Evolutionary conservation across 2,329 filamentous ascomycete genomes (phyloP), one percentile per base, ranked within the genome.

Genomic region (Phaeomoniella chlamydospora): DNA sequence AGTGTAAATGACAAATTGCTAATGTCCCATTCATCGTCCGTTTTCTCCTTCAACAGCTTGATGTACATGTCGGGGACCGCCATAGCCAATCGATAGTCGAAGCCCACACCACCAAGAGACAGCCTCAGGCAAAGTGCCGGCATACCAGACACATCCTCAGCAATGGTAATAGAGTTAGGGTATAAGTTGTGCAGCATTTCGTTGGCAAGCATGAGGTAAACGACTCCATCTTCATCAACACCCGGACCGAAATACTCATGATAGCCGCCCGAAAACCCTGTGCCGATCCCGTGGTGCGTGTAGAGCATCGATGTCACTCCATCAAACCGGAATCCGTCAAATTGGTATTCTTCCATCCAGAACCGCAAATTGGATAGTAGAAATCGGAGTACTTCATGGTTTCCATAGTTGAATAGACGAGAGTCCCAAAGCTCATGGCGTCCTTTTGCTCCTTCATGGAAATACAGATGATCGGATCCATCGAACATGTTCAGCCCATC

Each of bases 271-370:
- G 87, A 94, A 57, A 98, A 98, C 13, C 90, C 90, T 77, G 87
- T 92, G 67, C 90, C 90, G 58, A 98, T 94, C 33, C 90, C 90
- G 54, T 98, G 90, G 54, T 98, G 90, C 12, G 67, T 64, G 58
- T 98, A 98, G 39, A 98, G 77, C 86, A 98, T 98, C 62, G 87
- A 94, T 2, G 90, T 98, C 36, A 98, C 90, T 45, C 90, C 90
- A 48, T 98, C 90, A 50, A 98, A 98, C 30, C 90, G 76, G 70
- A 96, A 98, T 15, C 90, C 90, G 53, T 98, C 90, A 53, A 98
- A 96, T 29, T 76, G 67, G 52, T 94, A 98, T 60, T 94, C 87
- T 38, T 96, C 88, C 87, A 98, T 96, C 87, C 90, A 98, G 65
- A 94, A 98, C 15, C 88, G 74, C 39, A 98, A 62, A 55, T 98